Base-by-base conservation (phyloP, 2,329 filamentous ascomycete species). In the Aspergillus sp. region DNA sequence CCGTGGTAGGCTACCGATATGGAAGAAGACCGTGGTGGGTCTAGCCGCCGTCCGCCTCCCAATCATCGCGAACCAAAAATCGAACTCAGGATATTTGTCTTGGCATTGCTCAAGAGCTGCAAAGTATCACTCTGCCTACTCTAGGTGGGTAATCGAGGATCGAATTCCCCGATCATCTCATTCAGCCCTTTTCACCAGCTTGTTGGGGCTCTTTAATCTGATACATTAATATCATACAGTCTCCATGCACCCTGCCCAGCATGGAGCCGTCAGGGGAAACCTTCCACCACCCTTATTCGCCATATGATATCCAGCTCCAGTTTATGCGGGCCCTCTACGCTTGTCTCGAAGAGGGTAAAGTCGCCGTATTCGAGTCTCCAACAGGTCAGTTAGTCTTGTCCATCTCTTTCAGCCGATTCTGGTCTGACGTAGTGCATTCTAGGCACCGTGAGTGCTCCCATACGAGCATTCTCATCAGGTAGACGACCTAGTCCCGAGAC, bases 351-450 rank as follows among this genome's bases (percentile, higher is more conserved):
- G 71, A 88, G 40, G 87, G 89, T 7, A 89, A 92, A 65, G 80
- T 96, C 44, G 92, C 89, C 25, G 91, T 97, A 41, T 86, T 97
- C 43, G 92, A 97, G 68, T 96, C 90, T 43, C 92, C 92, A n/a
- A 97, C 92, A 40, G 92, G 92, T 70, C 88, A 84, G 57, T 4
- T 10, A 13, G 7, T 17, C 16, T 42, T 29, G 46, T 19, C 19
- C n/a, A 25, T 40, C 29, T n/a, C 21, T 36, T 25, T 31, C n/a
- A 20, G 19, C 20, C 47, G 34, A 4, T 34, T 47, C 44, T 46
- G 47, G 31, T 47, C 58, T 61, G 47, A 64, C 60, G 46, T 58
- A 52, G 52, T 41, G 42, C 29, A 20, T 21, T 41, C 31, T 59
- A 76, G 75, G 75, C 55, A 77, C 74, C 60, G 73, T 77, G 65